Conservation (phyloP, 108 stramenopile genomes). For the Nannochloropsis oceanica region DNA sequence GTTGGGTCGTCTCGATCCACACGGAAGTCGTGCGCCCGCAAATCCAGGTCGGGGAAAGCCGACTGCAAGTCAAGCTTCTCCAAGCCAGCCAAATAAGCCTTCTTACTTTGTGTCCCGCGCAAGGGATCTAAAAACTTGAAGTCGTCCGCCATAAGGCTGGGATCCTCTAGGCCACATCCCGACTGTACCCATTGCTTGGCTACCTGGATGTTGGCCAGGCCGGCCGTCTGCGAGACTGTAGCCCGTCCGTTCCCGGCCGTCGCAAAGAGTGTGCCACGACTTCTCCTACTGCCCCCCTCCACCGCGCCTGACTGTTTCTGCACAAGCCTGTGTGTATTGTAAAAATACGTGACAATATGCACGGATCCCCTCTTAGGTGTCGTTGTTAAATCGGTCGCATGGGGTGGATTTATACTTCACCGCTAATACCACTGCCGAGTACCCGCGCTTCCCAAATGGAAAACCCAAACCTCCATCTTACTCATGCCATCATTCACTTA, state of each 20-base stretch:
- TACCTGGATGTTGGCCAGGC: background rate
- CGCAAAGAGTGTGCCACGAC: background rate
- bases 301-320: no score
- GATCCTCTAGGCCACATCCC: background rate
- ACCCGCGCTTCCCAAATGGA: no score
- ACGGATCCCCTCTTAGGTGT: no score
- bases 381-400: no score
- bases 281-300: background rate
- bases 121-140: conserved; percentile 13
- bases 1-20: conserved; percentile 6
- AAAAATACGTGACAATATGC: no score
- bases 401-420: no score
- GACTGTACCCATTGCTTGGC: background rate
- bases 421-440: no score
- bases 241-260: background rate
- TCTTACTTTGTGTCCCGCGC: background rate
- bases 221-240: background rate
- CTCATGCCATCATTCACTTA: no score
- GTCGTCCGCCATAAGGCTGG: conserved; percentile 7
- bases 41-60: conserved; percentile 15
- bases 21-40: conserved; percentile 17
- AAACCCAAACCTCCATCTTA: no score
- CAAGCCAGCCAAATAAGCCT: conserved; percentile 5
- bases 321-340: no score
- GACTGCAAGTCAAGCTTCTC: background rate